These are phyloP conservation scores for Euphrasia confusa DNA, from an alignment of 257 asterid genomes.

Conservation along the genomic window DNA sequence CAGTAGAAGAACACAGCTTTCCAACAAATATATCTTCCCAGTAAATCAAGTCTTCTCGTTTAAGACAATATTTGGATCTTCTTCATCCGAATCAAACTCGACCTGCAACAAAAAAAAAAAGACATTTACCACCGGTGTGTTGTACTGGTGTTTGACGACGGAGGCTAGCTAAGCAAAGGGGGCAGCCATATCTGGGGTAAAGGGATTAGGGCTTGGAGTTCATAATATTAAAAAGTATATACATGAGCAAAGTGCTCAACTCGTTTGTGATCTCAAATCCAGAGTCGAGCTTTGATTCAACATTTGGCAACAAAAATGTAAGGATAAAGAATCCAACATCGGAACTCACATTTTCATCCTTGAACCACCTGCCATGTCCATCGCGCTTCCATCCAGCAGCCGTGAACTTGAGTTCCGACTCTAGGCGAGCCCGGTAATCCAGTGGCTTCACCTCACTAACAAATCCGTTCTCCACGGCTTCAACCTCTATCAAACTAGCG, in stretches of 20 bases:
- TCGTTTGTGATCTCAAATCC: too few relatives aligned
- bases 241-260: too few relatives aligned
- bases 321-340: not conserved
- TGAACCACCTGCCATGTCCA: conserved; percentile 70
- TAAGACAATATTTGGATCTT: conserved; percentile 60
- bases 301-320: conserved; percentile 5
- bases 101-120: conserved; percentile 42
- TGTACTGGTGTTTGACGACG: too few relatives aligned
- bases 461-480: conserved; percentile 21
- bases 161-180: too few relatives aligned
- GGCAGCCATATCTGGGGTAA: too few relatives aligned
- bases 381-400: conserved; percentile 83
- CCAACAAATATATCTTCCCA: not conserved
- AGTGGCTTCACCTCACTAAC: conserved; percentile 26
- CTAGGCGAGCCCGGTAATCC: conserved; percentile 33
- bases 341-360: conserved; percentile 69
- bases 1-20: not conserved
- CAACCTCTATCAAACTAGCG: conserved; percentile 24
- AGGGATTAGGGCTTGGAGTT: too few relatives aligned
- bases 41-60: conserved; percentile 23
- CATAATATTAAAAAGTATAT: too few relatives aligned
- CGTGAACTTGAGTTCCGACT: conserved; percentile 68
- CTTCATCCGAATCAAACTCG: conserved; percentile 85
- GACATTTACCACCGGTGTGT: too few relatives aligned
- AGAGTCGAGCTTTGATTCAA: too few relatives aligned